phyloP scores from a whole-genome alignment of 1,284 basidiomycete species.

The Boletus calvinii region DNA sequence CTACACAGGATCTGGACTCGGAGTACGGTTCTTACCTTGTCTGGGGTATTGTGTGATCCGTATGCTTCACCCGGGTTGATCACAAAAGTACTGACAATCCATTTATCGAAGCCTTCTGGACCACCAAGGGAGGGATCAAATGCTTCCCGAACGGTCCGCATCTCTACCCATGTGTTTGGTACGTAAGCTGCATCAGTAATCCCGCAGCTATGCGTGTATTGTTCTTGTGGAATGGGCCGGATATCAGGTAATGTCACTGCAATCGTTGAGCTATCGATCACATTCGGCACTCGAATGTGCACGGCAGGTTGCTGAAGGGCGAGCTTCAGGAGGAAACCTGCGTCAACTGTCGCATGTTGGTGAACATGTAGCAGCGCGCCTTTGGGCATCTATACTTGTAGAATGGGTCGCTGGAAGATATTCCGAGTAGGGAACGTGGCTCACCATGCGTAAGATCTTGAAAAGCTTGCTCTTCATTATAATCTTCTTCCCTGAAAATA shows the following conservation, averaged over 20 bases:
- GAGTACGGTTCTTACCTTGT: no score
- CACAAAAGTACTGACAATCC: no score
- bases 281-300: constrained; percentile 47
- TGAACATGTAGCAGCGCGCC: constrained; percentile 71
- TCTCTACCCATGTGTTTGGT: constrained; percentile 51
- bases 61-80: no score
- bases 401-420: neutral
- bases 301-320: constrained; percentile 56
- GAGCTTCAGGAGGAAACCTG: constrained; percentile 45
- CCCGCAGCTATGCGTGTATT: constrained; percentile 34
- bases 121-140: no score
- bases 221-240: constrained; percentile 41
- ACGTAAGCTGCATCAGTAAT: constrained; percentile 47
- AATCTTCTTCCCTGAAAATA: no score
- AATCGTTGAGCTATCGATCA: constrained; percentile 37
- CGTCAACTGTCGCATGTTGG: constrained; percentile 65
- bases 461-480: no score
- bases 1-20: no score
- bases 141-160: constrained; percentile 30
- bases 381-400: constrained; percentile 61
- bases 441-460: no score
- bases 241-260: constrained; percentile 50
- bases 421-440: neutral
- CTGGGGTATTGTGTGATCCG: no score
- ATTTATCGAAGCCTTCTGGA: no score